Conservation (phyloP, 139 green algal genomes). For the Chlamydomonas sp. region DNA sequence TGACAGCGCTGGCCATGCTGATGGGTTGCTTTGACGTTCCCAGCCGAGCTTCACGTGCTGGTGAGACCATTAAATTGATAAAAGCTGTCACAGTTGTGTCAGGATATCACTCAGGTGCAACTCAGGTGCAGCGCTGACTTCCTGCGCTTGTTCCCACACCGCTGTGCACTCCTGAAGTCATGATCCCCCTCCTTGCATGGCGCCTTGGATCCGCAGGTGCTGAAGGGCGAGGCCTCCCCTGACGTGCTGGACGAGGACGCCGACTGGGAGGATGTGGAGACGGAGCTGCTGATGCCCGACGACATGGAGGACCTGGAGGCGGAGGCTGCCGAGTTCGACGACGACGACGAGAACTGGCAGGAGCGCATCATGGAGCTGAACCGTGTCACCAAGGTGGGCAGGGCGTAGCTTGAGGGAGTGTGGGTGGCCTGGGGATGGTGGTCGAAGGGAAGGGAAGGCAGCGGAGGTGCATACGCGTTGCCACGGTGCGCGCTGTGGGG, state of each 20-base stretch:
- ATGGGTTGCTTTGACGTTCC: too few relatives aligned
- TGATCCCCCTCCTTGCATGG: too few relatives aligned
- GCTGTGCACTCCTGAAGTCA: too few relatives aligned
- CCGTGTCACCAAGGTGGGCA: slow-evolving; percentile 94
- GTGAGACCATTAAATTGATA: too few relatives aligned
- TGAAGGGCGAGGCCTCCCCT: slow-evolving; percentile 30
- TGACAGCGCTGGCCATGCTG: too few relatives aligned
- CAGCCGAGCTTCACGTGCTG: too few relatives aligned
- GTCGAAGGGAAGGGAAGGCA: slow-evolving; percentile 50
- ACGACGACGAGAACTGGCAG: slow-evolving; percentile 50
- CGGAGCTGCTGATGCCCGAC: slow-evolving; percentile 30
- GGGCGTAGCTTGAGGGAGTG: background rate
- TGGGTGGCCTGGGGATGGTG: background rate
- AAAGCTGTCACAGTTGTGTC: too few relatives aligned
- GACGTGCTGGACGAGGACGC: slow-evolving; percentile 49
- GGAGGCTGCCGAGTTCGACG: slow-evolving; percentile 19
- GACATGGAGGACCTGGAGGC: slow-evolving; percentile 19
- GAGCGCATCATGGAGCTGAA: slow-evolving; percentile 78
- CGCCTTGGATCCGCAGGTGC: background rate
- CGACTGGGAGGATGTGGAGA: slow-evolving; percentile 44
- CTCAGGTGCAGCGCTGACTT: too few relatives aligned
- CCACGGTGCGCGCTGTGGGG: slow-evolving; percentile 19
- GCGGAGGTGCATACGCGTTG: too few relatives aligned
- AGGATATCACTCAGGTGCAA: too few relatives aligned
- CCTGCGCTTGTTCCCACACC: too few relatives aligned